Base-by-base conservation (phyloP, 345 rosid species). In the Eucalyptus sideroxylon region DNA sequence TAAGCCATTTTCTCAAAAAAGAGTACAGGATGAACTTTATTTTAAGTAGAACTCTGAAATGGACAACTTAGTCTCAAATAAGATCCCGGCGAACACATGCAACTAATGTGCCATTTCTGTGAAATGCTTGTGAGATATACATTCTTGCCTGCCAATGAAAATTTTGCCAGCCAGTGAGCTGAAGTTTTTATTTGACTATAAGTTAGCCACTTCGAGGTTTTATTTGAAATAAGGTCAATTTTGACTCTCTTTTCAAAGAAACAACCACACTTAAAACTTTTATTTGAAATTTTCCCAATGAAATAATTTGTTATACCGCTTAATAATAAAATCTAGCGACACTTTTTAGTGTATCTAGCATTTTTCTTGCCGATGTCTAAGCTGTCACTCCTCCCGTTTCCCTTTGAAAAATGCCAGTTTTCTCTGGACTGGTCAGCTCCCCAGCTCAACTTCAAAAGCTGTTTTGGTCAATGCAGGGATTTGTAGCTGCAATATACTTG, bases 21-120 rank as follows among this genome's bases (percentile, higher is more conserved):
- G 62, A 56, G 62, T 2, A 56, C 13, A 56, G 0, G 12, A 56
- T 56, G 30, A 5, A 56, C 11, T 56, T 23, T 56, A 9, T 56
- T 24, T 56, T 0, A 24, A 56, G 0, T 56, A 56, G 9, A 56
- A 56, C 12, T 23, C 6, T 4, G 0, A 56, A 4, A 2, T 56
- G 3, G 13, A 24, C 12, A 56, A 56, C 62, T 24, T 56, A 2
- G 1, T 56, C 62, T 56, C 27, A 23, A 56, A 56, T 56, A 56
- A 56, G 62, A 56, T 56, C 62, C 4, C 3, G 27, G 0, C 1
- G 2, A 23, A 23, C 27, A 1, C 27, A 9, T 9, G 11, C 62
- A 56, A 24, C 27, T 56, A 4, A 56, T 9, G 62, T 56, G 62
- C 62, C 62, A 24, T 11, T 21, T 23, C 6, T 1, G 27, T 56